Evolutionary conservation across 139 green algal genomes (phyloP), one percentile per base, ranked within the genome.

Genomic region (Chlamydomonas asymmetrica): DNA sequence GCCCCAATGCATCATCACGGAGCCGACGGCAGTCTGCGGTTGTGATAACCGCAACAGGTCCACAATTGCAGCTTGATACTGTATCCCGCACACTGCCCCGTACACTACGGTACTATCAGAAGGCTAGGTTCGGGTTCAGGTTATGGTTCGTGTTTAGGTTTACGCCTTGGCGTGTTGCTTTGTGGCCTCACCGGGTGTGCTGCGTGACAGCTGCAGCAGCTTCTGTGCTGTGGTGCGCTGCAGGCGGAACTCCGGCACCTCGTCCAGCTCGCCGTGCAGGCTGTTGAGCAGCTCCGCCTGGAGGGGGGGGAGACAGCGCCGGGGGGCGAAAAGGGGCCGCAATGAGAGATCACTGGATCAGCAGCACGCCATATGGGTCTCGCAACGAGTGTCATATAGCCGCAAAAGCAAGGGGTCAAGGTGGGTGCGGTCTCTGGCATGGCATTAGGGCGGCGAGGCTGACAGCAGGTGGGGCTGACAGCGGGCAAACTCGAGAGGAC

Each of bases 141-240:
- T n/a, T n/a, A n/a, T n/a, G n/a, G n/a, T n/a, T n/a, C n/a, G n/a
- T n/a, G n/a, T n/a, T n/a, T n/a, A n/a, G n/a, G n/a, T n/a, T n/a
- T n/a, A n/a, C n/a, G n/a, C n/a, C n/a, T n/a, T n/a, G n/a, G n/a
- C n/a, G n/a, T n/a, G n/a, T n/a, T n/a, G n/a, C n/a, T n/a, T n/a
- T n/a, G n/a, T 76, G 56, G 40, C 4, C 27, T 2, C 3, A 25
- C 70, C 70, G 1, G 70, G 70, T 39, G 70, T 76, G 70, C 40
- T 61, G 56, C 70, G 56, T 0, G 70, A 39, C 35, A 90, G 56
- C 82, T 93, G 88, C 69, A 94, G 72, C 74, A 92, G 73, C 72
- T 88, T 88, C 3, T 63, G 37, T 0, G 74, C 84, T 0, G 72
- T 80, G 27, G 38, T 66, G 22, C 35, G 27, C 27, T 67, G 16